Conservation (phyloP, 1,139 yeast genomes). For the Saccharomyces pastorianus region DNA sequence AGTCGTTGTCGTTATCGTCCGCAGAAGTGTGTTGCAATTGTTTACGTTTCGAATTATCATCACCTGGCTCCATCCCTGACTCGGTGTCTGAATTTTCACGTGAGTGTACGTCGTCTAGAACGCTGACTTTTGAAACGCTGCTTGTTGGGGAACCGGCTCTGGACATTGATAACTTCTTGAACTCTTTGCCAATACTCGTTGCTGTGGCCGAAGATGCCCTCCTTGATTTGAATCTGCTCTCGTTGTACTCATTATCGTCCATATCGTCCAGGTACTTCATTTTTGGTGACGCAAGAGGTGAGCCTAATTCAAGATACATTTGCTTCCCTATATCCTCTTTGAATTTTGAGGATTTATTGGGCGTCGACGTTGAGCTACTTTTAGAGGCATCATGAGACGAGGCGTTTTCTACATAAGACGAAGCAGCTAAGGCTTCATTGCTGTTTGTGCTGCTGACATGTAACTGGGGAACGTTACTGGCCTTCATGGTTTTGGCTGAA, state of each 20-base stretch:
- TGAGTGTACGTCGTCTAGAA: slow-evolving; percentile 19
- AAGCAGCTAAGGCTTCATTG: neutral
- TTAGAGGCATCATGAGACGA: slow-evolving; percentile 3
- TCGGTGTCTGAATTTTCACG: neutral
- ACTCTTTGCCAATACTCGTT: slow-evolving; percentile 6
- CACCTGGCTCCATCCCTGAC: slow-evolving; percentile 1
- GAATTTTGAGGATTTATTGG: slow-evolving; percentile 4
- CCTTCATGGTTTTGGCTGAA: neutral
- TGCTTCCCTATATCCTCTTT: slow-evolving; percentile 25
- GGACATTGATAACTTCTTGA: slow-evolving; percentile 12
- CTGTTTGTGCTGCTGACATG: neutral
- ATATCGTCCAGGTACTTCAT: slow-evolving; percentile 4
- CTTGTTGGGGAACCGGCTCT: slow-evolving; percentile 15
- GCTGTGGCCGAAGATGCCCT: slow-evolving; percentile 5
- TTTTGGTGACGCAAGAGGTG: slow-evolving; percentile 29
- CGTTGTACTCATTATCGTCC: neutral
- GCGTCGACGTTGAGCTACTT: neutral
- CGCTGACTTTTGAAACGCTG: slow-evolving; percentile 20
- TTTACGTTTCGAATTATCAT: slow-evolving; percentile 8
- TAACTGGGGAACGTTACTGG: neutral
- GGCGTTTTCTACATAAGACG: slow-evolving; percentile 1
- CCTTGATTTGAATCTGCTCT: neutral
- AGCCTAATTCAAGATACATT: slow-evolving; percentile 28
- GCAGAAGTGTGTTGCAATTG: slow-evolving; percentile 24
- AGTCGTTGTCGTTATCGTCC: slow-evolving; percentile 13